Evolutionary conservation across 2,329 filamentous ascomycete species (phyloP), one percentile per base, ranked within the genome.

Genomic region (Botrytis deweyae): DNA sequence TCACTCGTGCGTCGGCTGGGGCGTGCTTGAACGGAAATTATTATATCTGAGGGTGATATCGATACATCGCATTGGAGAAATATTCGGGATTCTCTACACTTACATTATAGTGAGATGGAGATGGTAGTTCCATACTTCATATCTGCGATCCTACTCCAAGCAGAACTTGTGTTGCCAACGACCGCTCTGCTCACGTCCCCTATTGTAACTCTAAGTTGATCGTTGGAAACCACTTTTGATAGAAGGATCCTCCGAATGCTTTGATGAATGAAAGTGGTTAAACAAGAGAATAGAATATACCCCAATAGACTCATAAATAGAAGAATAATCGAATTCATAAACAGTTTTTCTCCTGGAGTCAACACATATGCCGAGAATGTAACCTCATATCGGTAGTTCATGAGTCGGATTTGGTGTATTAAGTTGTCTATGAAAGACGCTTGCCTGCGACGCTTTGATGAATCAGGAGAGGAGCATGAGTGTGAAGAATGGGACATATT

Each of bases 341-440:
- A 80, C 14, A 82, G 75, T 73, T 84, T 86, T 76, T 86, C 84
- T 65, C 77, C 80, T 1, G 83, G 80, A 0, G 82, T 84, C 82
- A 86, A 81, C 38, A 84, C 80, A 75, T 85, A 85, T 10, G 83
- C 77, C 9, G 82, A 82, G 72, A 83, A 85, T 4, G 84, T 85
- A 65, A 85, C 83, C 76, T 86, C 83, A 75, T 85, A 85, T 72
- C 82, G 83, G 75, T 85, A 85, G 36, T 76, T 74, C 46, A 73
- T 69, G 6, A 77, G 70, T 12, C 59, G 62, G 22, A 76, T 10
- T 18, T 75, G 65, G 5, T 73, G 68, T 36, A 62, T 22, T 7
- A 72, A 52, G 22, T 58, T 46, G 25, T 67, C 59, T 8, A 70
- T 40, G 22, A 65, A 36, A 7, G 74, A 73, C 18, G 49, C 29